Conservation (phyloP, 768 basidiomycete species). For the Fomitopsis pulvina region DNA sequence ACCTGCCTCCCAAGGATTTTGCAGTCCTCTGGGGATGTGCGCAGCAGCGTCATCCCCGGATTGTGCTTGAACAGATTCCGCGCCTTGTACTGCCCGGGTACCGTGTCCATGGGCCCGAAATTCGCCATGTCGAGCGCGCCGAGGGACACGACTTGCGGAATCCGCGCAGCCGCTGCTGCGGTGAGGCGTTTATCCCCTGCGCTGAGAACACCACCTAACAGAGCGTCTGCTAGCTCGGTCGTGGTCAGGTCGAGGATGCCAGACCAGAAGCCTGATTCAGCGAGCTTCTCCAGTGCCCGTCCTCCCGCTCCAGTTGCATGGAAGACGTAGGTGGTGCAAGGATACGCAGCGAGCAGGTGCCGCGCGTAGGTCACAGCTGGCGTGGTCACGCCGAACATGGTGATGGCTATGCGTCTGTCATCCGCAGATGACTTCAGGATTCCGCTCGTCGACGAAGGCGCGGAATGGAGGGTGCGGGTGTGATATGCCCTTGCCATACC, state of each 20-base stretch:
- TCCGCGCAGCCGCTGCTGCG: conserved; percentile 6
- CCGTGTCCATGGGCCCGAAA: conserved; percentile 12
- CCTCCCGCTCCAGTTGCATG: conserved; percentile 16
- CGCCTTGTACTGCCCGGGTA: conserved; percentile 11
- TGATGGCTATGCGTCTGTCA: conserved; percentile 13
- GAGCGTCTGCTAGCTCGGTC: conserved; percentile 17
- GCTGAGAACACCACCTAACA: conserved; percentile 15
- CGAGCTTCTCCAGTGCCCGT: conserved; percentile 13
- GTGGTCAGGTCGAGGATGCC: conserved; percentile 18
- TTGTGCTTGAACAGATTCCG: conserved; percentile 12
- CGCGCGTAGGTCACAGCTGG: conserved; percentile 17
- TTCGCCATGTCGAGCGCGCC: conserved; percentile 19
- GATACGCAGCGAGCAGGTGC: conserved; percentile 9
- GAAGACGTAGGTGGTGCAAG: conserved; percentile 17
- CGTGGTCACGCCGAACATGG: conserved; percentile 18
- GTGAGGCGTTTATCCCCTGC: conserved; percentile 15
- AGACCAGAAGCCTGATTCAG: conserved; percentile 11
- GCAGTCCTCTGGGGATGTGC: conserved; percentile 13
- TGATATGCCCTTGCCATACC: conserved; percentile 15
- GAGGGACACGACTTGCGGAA: conserved; percentile 18
- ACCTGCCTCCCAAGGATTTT: conserved; percentile 7
- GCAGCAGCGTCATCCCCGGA: conserved; percentile 14
- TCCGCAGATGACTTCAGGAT: background rate
- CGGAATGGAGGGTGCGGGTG: background rate
- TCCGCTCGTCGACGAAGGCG: background rate